Percentiles rank a stretch among this genome's conserved stretches.
Conservation (phyloP, 768 basidiomycete genomes). For the Collybia sp. region DNA sequence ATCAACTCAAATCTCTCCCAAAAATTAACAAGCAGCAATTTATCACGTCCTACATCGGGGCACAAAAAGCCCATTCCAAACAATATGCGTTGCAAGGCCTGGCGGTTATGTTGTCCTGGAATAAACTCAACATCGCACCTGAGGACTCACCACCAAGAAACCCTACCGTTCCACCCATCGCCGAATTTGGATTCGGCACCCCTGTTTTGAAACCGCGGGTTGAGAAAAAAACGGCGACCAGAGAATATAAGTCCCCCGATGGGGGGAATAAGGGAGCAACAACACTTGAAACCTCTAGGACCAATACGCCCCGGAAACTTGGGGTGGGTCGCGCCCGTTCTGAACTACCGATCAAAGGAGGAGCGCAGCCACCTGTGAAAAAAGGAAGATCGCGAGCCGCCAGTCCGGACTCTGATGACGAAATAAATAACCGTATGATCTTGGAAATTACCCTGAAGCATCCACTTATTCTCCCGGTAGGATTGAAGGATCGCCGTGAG, state of each 20-base stretch:
- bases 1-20: constrained; percentile 23
- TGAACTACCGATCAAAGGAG: too few relatives aligned
- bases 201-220: constrained; percentile 51
- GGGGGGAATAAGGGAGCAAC: constrained; percentile 5
- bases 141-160: not conserved
- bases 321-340: too few relatives aligned
- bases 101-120: constrained; percentile 25
- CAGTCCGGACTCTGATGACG: constrained; percentile 22
- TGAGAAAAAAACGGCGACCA: constrained; percentile 3
- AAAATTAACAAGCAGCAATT: constrained; percentile 35
- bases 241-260: not conserved
- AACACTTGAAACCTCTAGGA: not conserved
- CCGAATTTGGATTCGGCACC: constrained; percentile 41
- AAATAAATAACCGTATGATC: constrained; percentile 29
- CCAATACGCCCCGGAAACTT: too few relatives aligned
- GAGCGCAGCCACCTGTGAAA: too few relatives aligned
- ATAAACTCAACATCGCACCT: constrained; percentile 2
- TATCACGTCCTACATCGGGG: constrained; percentile 43
- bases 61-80: constrained; percentile 41
- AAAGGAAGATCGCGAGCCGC: constrained; percentile 1
- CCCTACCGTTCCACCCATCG: not conserved
- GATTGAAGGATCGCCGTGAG: constrained; percentile 61
- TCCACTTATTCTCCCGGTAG: constrained; percentile 25
- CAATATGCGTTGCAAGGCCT: constrained; percentile 38
- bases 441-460: not conserved